Conservation (phyloP, 768 basidiomycete genomes). For the Suillus bovinus region DNA sequence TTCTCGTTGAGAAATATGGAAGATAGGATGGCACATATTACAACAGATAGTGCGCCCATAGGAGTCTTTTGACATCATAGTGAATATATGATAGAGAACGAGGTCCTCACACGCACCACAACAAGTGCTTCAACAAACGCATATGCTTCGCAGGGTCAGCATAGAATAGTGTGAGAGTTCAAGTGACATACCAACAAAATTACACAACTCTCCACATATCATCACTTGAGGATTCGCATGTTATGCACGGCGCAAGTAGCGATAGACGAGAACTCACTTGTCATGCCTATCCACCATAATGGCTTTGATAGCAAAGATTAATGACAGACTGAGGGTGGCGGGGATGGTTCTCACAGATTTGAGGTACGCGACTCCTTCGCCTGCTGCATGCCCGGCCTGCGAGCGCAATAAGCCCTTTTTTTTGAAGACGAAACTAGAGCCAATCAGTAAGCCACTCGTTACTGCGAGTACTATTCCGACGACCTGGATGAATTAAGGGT, state of each 20-base stretch:
- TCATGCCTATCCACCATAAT: conserved; percentile 97
- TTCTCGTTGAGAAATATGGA: conserved; percentile 92
- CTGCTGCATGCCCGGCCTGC: conserved; percentile 76
- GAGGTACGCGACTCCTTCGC: conserved; percentile 92
- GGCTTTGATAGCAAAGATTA: conserved; percentile 41
- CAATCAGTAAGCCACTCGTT: conserved; percentile 84
- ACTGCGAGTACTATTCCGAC: conserved; percentile 80
- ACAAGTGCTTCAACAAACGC: conserved; percentile 92
- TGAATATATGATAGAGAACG: conserved; percentile 5
- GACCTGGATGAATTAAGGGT: conserved; percentile 41
- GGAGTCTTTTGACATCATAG: conserved; percentile 61
- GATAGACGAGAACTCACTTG: conserved; percentile 46
- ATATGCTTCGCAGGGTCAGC: conserved; percentile 52
- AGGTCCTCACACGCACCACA: conserved; percentile 56
- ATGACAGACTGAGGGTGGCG: conserved; percentile 2
- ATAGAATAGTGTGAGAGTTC: conserved; percentile 5
- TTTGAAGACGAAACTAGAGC: conserved; percentile 94
- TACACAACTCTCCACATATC: conserved; percentile 89
- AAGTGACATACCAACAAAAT: conserved; percentile 68
- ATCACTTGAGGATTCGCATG: conserved; percentile 55
- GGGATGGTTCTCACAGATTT: conserved; percentile 67
- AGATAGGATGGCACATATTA: conserved; percentile 90
- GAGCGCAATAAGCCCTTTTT: conserved; percentile 88
- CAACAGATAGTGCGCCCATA: conserved; percentile 94
- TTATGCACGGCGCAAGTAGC: no score